Percentiles rank a stretch among this genome's conserved stretches.
phyloP scores from a whole-genome alignment of 2,329 filamentous ascomycete genomes.

The Paraphoma sp. region DNA sequence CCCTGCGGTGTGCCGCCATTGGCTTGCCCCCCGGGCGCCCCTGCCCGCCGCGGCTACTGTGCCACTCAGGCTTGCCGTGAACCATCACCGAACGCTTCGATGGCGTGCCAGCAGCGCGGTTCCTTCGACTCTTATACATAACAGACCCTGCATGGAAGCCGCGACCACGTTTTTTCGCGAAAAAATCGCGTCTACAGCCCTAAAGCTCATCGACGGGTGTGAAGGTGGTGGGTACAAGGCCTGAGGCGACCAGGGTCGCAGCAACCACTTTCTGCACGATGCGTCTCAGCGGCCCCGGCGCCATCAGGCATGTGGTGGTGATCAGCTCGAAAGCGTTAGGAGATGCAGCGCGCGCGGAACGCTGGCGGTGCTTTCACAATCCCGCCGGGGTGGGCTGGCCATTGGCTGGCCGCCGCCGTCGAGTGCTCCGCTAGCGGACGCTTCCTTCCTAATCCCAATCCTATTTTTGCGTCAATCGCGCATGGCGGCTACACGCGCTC shows the following conservation, averaged over 20 bases:
- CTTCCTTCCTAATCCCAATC: background rate
- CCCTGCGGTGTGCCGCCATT: slow-evolving; percentile 18
- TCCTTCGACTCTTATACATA: slow-evolving; percentile 30
- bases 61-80: slow-evolving; percentile 21
- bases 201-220: slow-evolving; percentile 29
- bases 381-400: background rate
- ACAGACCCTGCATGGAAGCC: slow-evolving; percentile 33
- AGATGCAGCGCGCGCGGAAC: slow-evolving; percentile 29
- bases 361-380: slow-evolving; percentile 18
- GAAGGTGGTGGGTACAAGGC: slow-evolving; percentile 28
- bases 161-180: slow-evolving; percentile 36
- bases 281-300: slow-evolving; percentile 21
- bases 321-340: slow-evolving; percentile 31
- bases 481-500: slow-evolving; percentile 22
- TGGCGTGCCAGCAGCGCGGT: slow-evolving; percentile 31
- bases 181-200: slow-evolving; percentile 41
- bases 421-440: slow-evolving; percentile 5
- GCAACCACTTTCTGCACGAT: slow-evolving; percentile 13
- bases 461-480: slow-evolving; percentile 37
- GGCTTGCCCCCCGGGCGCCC: slow-evolving; percentile 17
- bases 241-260: slow-evolving; percentile 24
- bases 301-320: slow-evolving; percentile 29
- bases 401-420: background rate
- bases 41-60: slow-evolving; percentile 29
- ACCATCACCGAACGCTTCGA: slow-evolving; percentile 23